Evolutionary conservation across 139 green algal genomes (phyloP).

Genomic region (Chlorella sp.): DNA sequence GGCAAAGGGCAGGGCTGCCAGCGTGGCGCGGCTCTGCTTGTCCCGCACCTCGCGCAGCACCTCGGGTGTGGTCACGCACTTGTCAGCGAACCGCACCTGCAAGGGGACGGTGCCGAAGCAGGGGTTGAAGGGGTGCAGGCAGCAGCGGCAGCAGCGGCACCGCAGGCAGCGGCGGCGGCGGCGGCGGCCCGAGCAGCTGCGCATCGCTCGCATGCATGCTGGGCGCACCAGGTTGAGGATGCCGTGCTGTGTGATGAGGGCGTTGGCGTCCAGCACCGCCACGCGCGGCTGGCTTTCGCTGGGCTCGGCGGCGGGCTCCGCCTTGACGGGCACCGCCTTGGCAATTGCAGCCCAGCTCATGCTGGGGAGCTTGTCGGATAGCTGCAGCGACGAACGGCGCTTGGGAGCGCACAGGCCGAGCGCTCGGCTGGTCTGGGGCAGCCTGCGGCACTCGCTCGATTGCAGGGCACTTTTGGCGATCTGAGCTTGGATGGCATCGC

Average conservation of each 20-base stretch:
- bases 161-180: background rate
- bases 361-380: background rate
- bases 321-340: conserved; percentile 27
- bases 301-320: background rate
- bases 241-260: conserved; percentile 81
- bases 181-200: no score
- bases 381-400: no score
- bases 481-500: no score
- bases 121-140: no score
- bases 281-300: background rate
- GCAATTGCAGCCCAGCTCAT: conserved; percentile 57
- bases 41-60: conserved; percentile 86
- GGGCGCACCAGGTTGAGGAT: conserved; percentile 50
- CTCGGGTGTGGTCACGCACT: conserved; percentile 78
- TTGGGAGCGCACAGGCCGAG: no score
- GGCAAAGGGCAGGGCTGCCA: conserved; percentile 69
- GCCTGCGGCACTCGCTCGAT: no score
- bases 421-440: no score
- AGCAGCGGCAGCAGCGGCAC: no score
- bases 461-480: no score
- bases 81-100: conserved; percentile 54
- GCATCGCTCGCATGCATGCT: no score
- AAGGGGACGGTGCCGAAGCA: no score
- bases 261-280: conserved; percentile 89
- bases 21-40: conserved; percentile 68